phyloP scores from a whole-genome alignment of 345 rosid species.

The Geranium brycei region DNA sequence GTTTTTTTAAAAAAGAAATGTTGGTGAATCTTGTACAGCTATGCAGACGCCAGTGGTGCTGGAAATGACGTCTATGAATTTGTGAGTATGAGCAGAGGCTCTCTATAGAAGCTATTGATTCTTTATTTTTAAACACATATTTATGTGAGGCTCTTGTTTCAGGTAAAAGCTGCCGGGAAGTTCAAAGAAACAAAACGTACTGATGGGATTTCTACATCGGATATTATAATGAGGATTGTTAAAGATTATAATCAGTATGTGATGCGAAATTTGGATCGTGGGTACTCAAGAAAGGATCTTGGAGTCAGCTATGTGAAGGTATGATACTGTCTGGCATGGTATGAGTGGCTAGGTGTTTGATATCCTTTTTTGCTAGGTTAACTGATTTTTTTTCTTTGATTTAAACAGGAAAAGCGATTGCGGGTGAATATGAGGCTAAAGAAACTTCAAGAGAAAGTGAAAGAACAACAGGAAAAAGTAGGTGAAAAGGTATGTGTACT shows the following conservation, averaged over 20 bases:
- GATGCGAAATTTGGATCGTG: conserved; percentile 80
- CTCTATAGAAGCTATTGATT: conserved; percentile 2
- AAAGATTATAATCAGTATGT: conserved; percentile 94
- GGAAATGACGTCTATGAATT: conserved; percentile 87
- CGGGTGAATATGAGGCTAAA: conserved; percentile 85
- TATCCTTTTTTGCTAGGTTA: not conserved
- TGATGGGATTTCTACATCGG: conserved; percentile 87
- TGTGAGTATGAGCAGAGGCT: conserved; percentile 34
- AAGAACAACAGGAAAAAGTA: conserved; percentile 84
- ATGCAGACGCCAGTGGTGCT: conserved; percentile 90
- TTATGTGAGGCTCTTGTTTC: conserved; percentile 13
- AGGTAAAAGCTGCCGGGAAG: conserved; percentile 81
- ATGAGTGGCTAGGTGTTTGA: not conserved
- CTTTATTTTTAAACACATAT: not conserved
- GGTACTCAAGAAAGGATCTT: conserved; percentile 85
- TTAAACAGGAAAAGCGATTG: conserved; percentile 71
- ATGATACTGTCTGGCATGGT: conserved; percentile 11
- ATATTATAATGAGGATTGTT: conserved; percentile 85
- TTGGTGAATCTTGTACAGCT: conserved; percentile 25
- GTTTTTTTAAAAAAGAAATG: not conserved
- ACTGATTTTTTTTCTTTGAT: conserved; percentile 3
- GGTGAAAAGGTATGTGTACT: conserved; percentile 50
- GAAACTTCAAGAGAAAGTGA: conserved; percentile 84
- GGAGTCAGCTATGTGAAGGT: conserved; percentile 92
- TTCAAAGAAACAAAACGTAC: conserved; percentile 89